These are phyloP conservation scores for Ceratobasidium sp. DNA, from an alignment of 1,284 basidiomycete genomes.

Conservation along the genomic window DNA sequence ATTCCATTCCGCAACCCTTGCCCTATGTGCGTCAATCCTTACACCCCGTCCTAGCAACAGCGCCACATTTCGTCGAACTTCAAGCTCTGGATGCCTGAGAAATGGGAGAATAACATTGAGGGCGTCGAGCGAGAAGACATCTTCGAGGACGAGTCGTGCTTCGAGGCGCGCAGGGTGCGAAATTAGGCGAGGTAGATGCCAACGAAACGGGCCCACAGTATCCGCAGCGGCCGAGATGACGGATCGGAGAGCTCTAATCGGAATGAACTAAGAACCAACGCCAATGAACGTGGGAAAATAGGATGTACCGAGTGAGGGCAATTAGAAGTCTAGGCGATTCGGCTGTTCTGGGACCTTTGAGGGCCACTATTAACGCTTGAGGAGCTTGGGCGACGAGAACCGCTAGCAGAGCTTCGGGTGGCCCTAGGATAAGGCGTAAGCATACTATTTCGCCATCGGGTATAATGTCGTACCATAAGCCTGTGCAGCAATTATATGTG, in stretches of 20 bases:
- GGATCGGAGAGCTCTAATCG: constrained; percentile 19
- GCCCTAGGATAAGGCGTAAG: neutral
- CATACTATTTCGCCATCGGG: no score
- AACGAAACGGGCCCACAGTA: constrained; percentile 28
- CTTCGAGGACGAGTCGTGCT: constrained; percentile 33
- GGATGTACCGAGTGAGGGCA: constrained; percentile 32
- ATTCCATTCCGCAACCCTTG: constrained; percentile 21
- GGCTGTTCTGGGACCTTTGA: neutral
- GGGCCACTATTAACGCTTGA: constrained; percentile 23
- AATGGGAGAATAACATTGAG: constrained; percentile 31
- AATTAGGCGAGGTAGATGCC: constrained; percentile 28
- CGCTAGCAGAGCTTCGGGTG: constrained; percentile 13
- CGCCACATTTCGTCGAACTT: constrained; percentile 38
- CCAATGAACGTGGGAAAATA: neutral
- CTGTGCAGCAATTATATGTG: constrained; percentile 41
- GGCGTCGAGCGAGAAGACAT: constrained; percentile 17
- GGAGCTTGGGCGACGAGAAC: constrained; percentile 40
- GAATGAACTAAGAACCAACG: neutral
- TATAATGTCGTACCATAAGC: constrained; percentile 12
- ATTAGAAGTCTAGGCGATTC: neutral
- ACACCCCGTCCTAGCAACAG: constrained; percentile 23
- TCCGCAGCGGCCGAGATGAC: constrained; percentile 37
- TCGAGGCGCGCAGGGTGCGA: constrained; percentile 24
- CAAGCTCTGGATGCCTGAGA: constrained; percentile 18
- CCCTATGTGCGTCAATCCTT: constrained; percentile 19